Percentiles rank a stretch among this genome's conserved stretches.
phyloP scores from a whole-genome alignment of 2,329 filamentous ascomycete genomes.

The Fusarium continuum region DNA sequence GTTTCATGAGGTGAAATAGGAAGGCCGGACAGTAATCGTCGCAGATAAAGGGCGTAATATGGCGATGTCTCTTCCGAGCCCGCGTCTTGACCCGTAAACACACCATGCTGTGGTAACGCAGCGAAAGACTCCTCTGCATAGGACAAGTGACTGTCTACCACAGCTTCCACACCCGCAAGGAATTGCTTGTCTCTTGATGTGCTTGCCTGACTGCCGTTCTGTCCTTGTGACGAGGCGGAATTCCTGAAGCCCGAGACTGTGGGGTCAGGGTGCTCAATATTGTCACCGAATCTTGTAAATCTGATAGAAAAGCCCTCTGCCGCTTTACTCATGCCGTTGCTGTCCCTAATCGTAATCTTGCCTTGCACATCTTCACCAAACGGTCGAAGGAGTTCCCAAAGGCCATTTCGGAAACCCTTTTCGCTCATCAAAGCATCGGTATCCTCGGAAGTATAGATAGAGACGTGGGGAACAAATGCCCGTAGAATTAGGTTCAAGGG shows the following conservation, averaged over 20 bases:
- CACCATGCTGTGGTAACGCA: conserved; percentile 47
- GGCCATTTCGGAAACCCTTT: conserved; percentile 84
- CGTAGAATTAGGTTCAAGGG: conserved; percentile 76
- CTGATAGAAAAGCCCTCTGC: conserved; percentile 92
- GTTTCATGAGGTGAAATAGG: conserved; percentile 87
- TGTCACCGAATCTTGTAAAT: conserved; percentile 76
- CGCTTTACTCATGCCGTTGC: conserved; percentile 80
- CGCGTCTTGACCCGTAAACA: conserved; percentile 53
- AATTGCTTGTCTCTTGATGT: conserved; percentile 45
- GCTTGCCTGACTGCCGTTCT: conserved; percentile 42
- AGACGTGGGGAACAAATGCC: conserved; percentile 89
- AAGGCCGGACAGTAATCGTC: conserved; percentile 81
- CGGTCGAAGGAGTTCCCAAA: conserved; percentile 86
- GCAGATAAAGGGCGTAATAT: conserved; percentile 86
- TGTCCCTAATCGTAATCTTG: conserved; percentile 90
- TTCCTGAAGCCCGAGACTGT: conserved; percentile 43
- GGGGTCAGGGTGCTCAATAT: conserved; percentile 61
- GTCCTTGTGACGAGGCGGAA: conserved; percentile 51
- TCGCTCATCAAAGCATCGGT: conserved; percentile 80
- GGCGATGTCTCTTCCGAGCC: conserved; percentile 69
- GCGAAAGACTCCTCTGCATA: conserved; percentile 73
- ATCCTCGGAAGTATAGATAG: conserved; percentile 85
- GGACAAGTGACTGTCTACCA: conserved; percentile 81
- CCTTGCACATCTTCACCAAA: conserved; percentile 90
- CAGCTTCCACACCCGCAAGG: conserved; percentile 76